Base-by-base conservation (phyloP, 2,329 filamentous ascomycete genomes). In the Orbilia brochopaga region DNA sequence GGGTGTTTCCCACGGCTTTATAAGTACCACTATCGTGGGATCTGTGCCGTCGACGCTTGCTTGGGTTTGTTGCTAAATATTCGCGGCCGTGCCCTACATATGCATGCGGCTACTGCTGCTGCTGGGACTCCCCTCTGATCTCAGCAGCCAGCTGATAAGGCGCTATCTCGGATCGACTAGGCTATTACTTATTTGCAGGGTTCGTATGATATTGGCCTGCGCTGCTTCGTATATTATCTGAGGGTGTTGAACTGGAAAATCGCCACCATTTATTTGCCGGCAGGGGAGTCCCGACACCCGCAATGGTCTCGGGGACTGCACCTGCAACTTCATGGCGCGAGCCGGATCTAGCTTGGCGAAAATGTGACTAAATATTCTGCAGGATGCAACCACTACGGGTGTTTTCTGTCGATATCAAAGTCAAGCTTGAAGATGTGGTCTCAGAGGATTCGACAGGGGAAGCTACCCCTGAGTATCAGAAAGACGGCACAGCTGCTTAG, bases 381-480 rank as follows among this genome's bases (percentile, higher is more conserved):
- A 54, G 48, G 37, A 55, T 63, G 64, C 67, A 40, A 65, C 55
- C 40, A 17, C 65, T 54, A 54, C 56, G 48, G 48, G 48, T 23
- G 35, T 69, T 23, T 37, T 54, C 23, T 51, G 55, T 55, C 35
- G 4, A 15, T 5, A 15, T 42, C 37, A 17, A 42, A 13, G 37
- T 42, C 4, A 17, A 42, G 37, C 3, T 42, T 13, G 37, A 42
- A 2, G 37, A 17, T 15, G 37, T 13, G 37, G 37, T 17, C 13
- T 30, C 51, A 61, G 61, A 56, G 56, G 57, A 62, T 51, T 55
- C 37, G 32, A 30, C 55, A 2, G 21, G 40, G 44, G 44, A 32
- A 56, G 46, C 51, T 51, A 32, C 67, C 67, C 67, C 67, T 72
- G 67, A 70, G 66, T 72, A 51, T 72, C 67, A 72, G 67, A 72